Percentiles rank a stretch among this genome's conserved stretches.
Conservation (phyloP, 2,329 filamentous ascomycete genomes). For the Cladosporium sp. region DNA sequence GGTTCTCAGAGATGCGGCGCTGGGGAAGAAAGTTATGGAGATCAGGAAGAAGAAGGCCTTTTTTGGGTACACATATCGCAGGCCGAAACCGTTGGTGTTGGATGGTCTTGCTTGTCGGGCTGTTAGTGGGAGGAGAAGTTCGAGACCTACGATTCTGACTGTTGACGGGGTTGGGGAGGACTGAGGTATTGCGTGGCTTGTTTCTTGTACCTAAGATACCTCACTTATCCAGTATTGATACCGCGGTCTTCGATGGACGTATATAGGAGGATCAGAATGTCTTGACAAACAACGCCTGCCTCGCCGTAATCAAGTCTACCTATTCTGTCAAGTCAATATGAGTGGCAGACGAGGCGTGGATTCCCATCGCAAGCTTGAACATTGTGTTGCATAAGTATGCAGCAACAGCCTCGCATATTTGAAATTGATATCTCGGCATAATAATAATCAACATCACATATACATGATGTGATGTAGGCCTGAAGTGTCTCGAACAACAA, state of each 20-base stretch:
- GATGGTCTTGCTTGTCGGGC: constrained; percentile 2
- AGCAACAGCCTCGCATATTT: too few species aligned
- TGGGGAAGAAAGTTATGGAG: constrained; percentile 66
- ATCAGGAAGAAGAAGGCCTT: constrained; percentile 80
- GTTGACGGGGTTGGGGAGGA: constrained; percentile 13
- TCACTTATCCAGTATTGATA: not conserved
- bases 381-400: too few species aligned
- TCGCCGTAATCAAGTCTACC: too few species aligned
- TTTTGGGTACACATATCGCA: constrained; percentile 82
- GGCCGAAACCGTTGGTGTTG: constrained; percentile 26
- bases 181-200: not conserved
- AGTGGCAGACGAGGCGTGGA: too few species aligned
- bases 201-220: not conserved
- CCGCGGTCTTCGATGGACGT: not conserved
- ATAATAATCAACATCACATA: too few species aligned
- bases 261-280: too few species aligned
- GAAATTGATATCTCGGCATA: too few species aligned
- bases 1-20: constrained; percentile 67
- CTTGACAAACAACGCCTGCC: too few species aligned
- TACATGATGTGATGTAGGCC: too few species aligned
- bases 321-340: too few species aligned
- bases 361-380: too few species aligned
- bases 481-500: too few species aligned
- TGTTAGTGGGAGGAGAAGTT: constrained; percentile 14
- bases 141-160: constrained; percentile 24